phyloP scores from a whole-genome alignment of 164 flowering plant genomes.

The Taxillus chinensis region DNA sequence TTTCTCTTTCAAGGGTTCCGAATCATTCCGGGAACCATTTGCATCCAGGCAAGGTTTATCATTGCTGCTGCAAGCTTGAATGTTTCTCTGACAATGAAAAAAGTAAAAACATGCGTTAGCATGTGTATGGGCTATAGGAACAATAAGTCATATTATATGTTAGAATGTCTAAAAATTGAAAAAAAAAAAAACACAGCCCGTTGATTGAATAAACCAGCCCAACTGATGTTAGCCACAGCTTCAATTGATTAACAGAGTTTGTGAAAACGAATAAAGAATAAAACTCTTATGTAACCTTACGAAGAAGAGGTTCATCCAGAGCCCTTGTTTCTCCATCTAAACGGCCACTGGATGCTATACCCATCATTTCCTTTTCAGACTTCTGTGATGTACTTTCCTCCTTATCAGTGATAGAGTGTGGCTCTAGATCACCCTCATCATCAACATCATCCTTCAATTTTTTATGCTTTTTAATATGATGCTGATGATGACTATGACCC shows the following conservation, averaged over 20 bases:
- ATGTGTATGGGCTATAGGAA: no score
- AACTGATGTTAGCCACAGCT: no score
- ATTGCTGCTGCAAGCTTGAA: conserved; percentile 17
- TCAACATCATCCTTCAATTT: conserved; percentile 42
- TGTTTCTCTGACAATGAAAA: conserved; percentile 46
- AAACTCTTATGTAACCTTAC: conserved; percentile 39
- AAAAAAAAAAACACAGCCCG: no score
- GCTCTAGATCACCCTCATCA: conserved; percentile 15
- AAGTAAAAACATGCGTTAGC: neutral
- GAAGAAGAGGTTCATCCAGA: conserved; percentile 22
- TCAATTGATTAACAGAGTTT: no score
- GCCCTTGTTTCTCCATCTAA: conserved; percentile 18
- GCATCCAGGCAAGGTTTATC: conserved; percentile 24
- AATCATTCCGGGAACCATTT: conserved; percentile 11
- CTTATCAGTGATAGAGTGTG: conserved; percentile 16
- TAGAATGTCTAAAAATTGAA: no score
- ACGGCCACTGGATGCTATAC: conserved; percentile 20
- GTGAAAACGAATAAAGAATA: no score
- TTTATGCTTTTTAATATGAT: conserved; percentile 30
- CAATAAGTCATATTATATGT: no score
- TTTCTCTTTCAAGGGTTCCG: conserved; percentile 10
- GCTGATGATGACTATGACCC: conserved; percentile 71
- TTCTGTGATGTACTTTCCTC: conserved; percentile 10
- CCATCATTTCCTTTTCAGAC: conserved; percentile 18
- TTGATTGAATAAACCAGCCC: no score